Evolutionary conservation across 2,329 filamentous ascomycete species (phyloP), one percentile per base, ranked within the genome.

Genomic region (Gaeumannomyces tritici): DNA sequence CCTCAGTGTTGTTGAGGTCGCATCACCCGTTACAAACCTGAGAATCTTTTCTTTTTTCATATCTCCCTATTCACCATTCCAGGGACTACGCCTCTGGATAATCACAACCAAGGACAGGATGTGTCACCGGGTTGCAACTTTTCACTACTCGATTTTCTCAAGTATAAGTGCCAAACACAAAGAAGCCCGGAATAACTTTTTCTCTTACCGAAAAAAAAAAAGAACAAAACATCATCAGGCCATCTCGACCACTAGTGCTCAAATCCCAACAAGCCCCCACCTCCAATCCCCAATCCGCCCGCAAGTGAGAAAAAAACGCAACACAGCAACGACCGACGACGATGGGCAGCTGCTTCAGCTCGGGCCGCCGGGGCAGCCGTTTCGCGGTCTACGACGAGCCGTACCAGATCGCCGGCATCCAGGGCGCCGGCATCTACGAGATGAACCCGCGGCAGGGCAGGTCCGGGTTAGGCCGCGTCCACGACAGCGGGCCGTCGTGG

Each of bases 321-420:
- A 33, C 12, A 2, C 31, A 33, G 31, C 9, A 31, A 21, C 26
- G 2, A 26, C 12, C n/a, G 15, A 29, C 5, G n/a, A 60, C 18
- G 11, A 60, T 55, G 59, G 59, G 59, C 13, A 31, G 59, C 59
- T 60, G 59, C 27, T 54, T 60, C 24, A 60, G 59, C 18, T 54
- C 42, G 9, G 29, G 59, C 13, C 42, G 35, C 28, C n/a, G 28
- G 35, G 5, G 35, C 42, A 9, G 21, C 42, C 42, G 8, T 8
- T 51, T 51, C 42, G 7, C 11, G 7, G n/a, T 21, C 42, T 51
- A 51, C 42, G 21, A 51, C 21, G 42, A 51, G 42, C 42, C 42
- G 42, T 51, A 51, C 21, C 18, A 51, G 42, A 51, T 51, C n/a
- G 42, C 42, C 1, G 42, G 42, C 42, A 51, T 51, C 42, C 42